Conservation (phyloP, 176 grass and related monocot genomes). For the Alopecurus myosuroides region DNA sequence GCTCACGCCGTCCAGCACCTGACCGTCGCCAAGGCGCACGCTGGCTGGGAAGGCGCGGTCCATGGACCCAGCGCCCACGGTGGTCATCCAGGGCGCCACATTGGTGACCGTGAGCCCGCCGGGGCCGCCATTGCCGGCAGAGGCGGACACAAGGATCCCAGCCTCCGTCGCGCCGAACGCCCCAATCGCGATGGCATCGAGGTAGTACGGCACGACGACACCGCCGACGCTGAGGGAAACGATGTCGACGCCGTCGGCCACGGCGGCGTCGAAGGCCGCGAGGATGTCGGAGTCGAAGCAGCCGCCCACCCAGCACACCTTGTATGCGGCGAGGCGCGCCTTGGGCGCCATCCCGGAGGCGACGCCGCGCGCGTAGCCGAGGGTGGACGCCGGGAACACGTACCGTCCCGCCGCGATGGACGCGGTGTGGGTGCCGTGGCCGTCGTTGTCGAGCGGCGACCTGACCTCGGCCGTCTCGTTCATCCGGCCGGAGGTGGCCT, state of each 20-base stretch:
- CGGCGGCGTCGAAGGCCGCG: constrained; percentile 84
- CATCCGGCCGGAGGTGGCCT: constrained; percentile 81
- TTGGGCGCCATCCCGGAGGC: constrained; percentile 97
- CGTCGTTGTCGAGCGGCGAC: constrained; percentile 79
- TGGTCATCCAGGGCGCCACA: constrained; percentile 87
- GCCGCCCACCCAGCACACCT: constrained; percentile 79
- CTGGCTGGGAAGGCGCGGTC: constrained; percentile 89
- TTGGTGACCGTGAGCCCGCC: constrained; percentile 85
- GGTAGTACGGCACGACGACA: constrained; percentile 83
- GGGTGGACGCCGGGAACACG: constrained; percentile 91
- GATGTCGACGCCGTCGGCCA: constrained; percentile 73
- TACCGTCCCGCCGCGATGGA: constrained; percentile 88
- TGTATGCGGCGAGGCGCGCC: constrained; percentile 82
- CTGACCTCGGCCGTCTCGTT: constrained; percentile 78
- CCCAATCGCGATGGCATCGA: constrained; percentile 86
- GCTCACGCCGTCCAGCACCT: constrained; percentile 66
- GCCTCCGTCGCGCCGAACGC: constrained; percentile 83
- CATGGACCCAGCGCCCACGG: constrained; percentile 91
- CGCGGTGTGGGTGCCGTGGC: constrained; percentile 84
- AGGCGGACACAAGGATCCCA: constrained; percentile 84
- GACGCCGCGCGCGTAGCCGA: constrained; percentile 82
- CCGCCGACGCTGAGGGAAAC: constrained; percentile 88
- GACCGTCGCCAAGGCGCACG: constrained; percentile 64
- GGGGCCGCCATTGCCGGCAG: constrained; percentile 81
- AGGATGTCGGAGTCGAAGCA: constrained; percentile 99